phyloP scores from a whole-genome alignment of 495 filamentous ascomycete genomes.

The Xylaria palmicola region DNA sequence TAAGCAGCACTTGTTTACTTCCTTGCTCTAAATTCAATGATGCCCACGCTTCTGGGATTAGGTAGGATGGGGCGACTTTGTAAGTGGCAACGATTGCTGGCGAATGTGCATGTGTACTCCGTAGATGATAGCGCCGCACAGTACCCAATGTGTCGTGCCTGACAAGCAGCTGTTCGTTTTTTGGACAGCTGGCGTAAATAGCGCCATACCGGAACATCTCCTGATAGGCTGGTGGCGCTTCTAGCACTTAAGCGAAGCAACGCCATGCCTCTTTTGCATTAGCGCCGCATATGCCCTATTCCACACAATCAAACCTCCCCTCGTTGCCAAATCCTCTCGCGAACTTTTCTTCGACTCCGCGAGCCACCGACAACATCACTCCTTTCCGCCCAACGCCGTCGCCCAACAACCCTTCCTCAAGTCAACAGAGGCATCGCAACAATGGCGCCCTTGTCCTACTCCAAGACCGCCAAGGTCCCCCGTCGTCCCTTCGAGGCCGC shows the following conservation, averaged over 20 bases:
- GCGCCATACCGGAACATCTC: not conserved
- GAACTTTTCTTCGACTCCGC: conserved; percentile 28
- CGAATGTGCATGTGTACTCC: conserved; percentile 8
- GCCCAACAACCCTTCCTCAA: conserved; percentile 21
- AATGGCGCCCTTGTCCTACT: conserved; percentile 66
- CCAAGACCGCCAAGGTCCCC: conserved; percentile 98
- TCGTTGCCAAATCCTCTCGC: conserved; percentile 29
- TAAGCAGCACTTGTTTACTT: no score
- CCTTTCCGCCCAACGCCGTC: conserved; percentile 19
- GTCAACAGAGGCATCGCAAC: conserved; percentile 30
- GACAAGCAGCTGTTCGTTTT: not conserved
- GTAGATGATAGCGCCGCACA: conserved; percentile 2
- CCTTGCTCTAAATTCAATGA: no score
- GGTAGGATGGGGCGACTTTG: conserved; percentile 21
- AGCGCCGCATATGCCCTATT: conserved; percentile 30
- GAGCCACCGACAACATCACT: conserved; percentile 43
- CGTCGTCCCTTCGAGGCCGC: conserved; percentile 90
- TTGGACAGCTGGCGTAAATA: not conserved
- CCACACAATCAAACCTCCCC: conserved; percentile 40
- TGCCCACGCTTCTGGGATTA: no score
- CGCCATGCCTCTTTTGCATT: conserved; percentile 9
- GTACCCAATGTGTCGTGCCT: conserved; percentile 15
- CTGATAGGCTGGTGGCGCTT: not conserved
- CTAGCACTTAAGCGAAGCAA: conserved; percentile 29
- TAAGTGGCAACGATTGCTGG: not conserved